A percentile compares a stretch with the other conserved stretches of the same genome.
Evolutionary conservation across 2,329 filamentous ascomycete genomes (phyloP).

Genomic region (Samsoniella hepiali): DNA sequence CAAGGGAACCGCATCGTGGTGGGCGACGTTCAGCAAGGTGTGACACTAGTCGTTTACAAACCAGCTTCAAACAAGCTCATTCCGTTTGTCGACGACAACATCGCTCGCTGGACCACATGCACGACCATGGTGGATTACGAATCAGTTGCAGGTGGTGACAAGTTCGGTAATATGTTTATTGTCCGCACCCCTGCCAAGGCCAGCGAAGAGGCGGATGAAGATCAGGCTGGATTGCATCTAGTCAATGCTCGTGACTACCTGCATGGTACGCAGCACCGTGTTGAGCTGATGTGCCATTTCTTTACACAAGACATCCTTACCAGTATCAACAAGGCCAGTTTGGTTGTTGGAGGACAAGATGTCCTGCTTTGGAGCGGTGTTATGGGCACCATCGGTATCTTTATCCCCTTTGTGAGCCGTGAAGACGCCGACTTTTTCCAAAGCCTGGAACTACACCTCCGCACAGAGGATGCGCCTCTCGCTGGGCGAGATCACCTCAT

Average conservation of each 20-base stretch:
- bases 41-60: conserved; percentile 93
- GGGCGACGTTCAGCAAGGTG: conserved; percentile 86
- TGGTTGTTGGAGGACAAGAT: conserved; percentile 89
- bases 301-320: conserved; percentile 91
- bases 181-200: conserved; percentile 82
- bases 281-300: conserved; percentile 83
- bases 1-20: conserved; percentile 90
- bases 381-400: conserved; percentile 88
- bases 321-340: conserved; percentile 80
- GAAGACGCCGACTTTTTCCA: conserved; percentile 99
- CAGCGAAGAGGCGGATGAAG: conserved; percentile 87
- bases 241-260: conserved; percentile 86
- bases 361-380: conserved; percentile 91
- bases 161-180: conserved; percentile 95
- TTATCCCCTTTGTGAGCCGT: conserved; percentile 86
- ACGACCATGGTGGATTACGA: conserved; percentile 97
- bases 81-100: conserved; percentile 85
- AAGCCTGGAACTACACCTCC: conserved; percentile 81
- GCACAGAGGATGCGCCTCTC: conserved; percentile 80
- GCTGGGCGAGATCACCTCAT: conserved; percentile 93
- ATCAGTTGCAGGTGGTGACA: conserved; percentile 89
- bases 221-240: conserved; percentile 86
- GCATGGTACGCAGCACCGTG: conserved; percentile 79
- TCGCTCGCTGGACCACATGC: conserved; percentile 86
- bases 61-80: conserved; percentile 86